These are phyloP conservation scores for Simplicillium aogashimaense DNA, from an alignment of 2,329 filamentous ascomycete genomes.

Conservation along the genomic window DNA sequence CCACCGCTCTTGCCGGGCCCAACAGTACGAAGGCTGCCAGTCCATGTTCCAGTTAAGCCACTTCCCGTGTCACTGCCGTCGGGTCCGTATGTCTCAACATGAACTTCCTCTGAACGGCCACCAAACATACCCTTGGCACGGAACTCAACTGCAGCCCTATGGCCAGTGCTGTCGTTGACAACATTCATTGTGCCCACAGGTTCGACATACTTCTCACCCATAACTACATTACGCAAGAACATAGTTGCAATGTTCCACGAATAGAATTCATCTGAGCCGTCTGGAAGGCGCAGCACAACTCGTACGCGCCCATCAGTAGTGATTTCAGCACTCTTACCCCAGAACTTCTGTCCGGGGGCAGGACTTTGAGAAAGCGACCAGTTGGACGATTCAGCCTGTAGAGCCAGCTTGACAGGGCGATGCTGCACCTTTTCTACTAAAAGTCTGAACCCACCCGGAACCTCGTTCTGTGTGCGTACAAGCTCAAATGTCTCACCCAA, in stretches of 20 bases:
- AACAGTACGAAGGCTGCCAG: constrained; percentile 56
- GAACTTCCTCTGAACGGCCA: constrained; percentile 82
- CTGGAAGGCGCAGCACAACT: constrained; percentile 55
- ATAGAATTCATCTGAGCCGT: constrained; percentile 70
- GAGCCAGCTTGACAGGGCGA: constrained; percentile 82
- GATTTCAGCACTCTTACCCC: constrained; percentile 93
- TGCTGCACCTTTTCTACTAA: constrained; percentile 95
- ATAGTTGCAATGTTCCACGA: constrained; percentile 83
- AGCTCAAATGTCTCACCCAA: constrained; percentile 94
- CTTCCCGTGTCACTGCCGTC: constrained; percentile 57
- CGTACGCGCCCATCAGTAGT: constrained; percentile 84
- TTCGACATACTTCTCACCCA: constrained; percentile 96
- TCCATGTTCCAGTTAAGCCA: constrained; percentile 78
- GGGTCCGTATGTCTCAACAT: constrained; percentile 60
- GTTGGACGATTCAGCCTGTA: constrained; percentile 75
- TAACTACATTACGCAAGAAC: constrained; percentile 91
- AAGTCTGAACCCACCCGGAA: constrained; percentile 68
- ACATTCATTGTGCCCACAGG: constrained; percentile 86
- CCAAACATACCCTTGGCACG: constrained; percentile 96
- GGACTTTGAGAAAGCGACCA: constrained; percentile 89
- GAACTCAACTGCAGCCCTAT: constrained; percentile 81
- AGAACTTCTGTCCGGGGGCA: constrained; percentile 90
- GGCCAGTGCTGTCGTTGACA: constrained; percentile 71
- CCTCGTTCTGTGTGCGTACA: constrained; percentile 69
- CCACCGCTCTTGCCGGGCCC: constrained; percentile 51